Base-by-base conservation (phyloP, 177 flowering plant genomes). In the Tripterygium wilfordii region DNA sequence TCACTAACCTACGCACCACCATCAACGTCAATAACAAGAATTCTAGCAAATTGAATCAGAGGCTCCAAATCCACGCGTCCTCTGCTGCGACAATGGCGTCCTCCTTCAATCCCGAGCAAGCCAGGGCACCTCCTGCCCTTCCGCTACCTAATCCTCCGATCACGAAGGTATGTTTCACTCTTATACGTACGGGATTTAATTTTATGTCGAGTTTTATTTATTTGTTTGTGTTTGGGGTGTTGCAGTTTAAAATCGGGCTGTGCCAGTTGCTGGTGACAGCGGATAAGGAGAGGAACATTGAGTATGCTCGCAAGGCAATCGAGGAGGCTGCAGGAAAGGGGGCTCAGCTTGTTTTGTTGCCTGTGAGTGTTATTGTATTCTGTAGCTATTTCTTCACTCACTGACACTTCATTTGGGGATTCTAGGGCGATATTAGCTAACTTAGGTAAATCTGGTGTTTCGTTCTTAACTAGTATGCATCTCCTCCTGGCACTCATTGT, bases 251-350 rank as follows among this genome's bases (percentile, higher is more conserved):
- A 65, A 79, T 92, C 55, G 98, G 77, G 20, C 72, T 92, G 22
- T 92, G 98, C 61, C 96, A 92, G 55, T 56, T 92, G 36, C 62
- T 71, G 10, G 96, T 92, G 58, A 83, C 94, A 10, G 67, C 79
- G 1, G 98, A 92, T 56, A 88, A 92, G 67, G 77, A 74, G 62
- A 77, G 84, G 67, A 92, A 92, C 62, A 88, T 92, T 39, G 70
- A 63, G 13, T 91, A 80, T 69, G 94, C 98, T 40, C 83, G 88
- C 10, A 68, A 67, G 38, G 91, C 91, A 5, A 82, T 92, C 39
- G 79, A 75, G 49, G 91, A 82, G 57, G 98, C 98, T 47, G 89
- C 83, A 24, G 69, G 54, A 13, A 79, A 77, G 74, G 98, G 96
- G 24, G 96, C 94, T 25, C 54, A 80, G 76, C 95, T 92, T 60